Evolutionary conservation across 768 basidiomycete genomes (phyloP), one percentile per base, ranked within the genome.

Genomic region (Trametes meyenii): DNA sequence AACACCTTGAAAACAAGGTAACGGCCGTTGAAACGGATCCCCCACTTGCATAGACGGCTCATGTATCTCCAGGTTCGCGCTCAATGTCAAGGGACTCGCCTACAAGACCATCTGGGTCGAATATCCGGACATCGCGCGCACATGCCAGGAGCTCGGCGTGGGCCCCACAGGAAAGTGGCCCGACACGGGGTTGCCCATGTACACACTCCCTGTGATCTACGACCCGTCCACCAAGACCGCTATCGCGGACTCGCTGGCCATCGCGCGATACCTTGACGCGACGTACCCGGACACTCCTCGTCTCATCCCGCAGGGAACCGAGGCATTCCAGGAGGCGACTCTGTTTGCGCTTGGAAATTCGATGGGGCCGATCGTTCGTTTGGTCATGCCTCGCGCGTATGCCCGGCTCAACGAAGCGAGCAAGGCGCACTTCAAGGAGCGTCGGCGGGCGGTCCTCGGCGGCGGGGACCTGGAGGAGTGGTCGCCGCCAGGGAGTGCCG

Each of bases 171-270:
- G 54, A 5, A 68, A 40, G 11, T 72, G 71, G 55, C 56, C 65
- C 2, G 19, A 74, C 77, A 33, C 29, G 29, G 55, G 77, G 74
- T 1, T 50, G 51, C 11, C 73, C 68, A 1, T 60, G 40, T 82
- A 83, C 69, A 83, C 81, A 12, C 71, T 83, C 0, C 85, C 85
- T 0, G 74, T 78, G 29, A 82, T 87, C 55, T 67, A 78, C 63
- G 83, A 85, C 65, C 75, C 77, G 0, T 68, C 69, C 36, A 83
- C 80, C 5, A 74, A 73, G 6, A 61, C 67, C 1, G 57, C 71
- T 6, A 38, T 85, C 33, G 63, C 76, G 11, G 80, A 85, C 35
- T 84, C 83, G 0, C 63, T 71, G 40, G 66, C 62, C 35, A 85
- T 86, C 58, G 83, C 80, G 0, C 63, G 73, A 16, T 84, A 86